Evolutionary conservation across 768 basidiomycete genomes (phyloP), one percentile per base, ranked within the genome.

Genomic region (Infundibulicybe gibba): DNA sequence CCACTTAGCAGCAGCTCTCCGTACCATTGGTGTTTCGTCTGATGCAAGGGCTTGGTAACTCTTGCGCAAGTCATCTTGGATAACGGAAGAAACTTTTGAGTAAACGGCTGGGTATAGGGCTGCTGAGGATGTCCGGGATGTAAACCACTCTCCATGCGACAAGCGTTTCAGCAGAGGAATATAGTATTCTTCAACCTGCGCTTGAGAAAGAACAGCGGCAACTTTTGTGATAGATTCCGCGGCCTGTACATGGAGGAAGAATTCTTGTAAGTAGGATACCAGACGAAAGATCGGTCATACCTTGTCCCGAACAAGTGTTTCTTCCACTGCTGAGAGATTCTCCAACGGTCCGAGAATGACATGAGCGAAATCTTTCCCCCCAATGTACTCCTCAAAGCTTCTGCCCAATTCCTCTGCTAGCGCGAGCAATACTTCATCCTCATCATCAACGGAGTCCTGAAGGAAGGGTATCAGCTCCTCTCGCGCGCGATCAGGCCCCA

Each of bases 21-120:
- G 77, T 49, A 97, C 95, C 97, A 99, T 99, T 19, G 97, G 97
- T 11, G 97, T 99, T 61, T 99, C 97, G 61, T 99, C 97, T 15
- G 82, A 77, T 8, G 87, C 89, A 25, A 99, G 78, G 30, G 80
- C 76, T 8, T 83, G 75, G 57, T 90, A 99, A 44, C 85, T 80
- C 64, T 87, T 89, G 51, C 94, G 80, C 56, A 98, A 69, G 34
- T 98, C 95, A 47, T 93, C 91, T 66, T 94, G 90, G 49, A 85
- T 70, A 34, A 72, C 57, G 12, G 83, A 68, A 2, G 87, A 79
- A 16, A 87, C 88, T 61, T 86, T 87, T 25, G 82, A 71, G 63
- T 98, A 99, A 31, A 92, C 90, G 11, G 93, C 85, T 13, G 93
- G 80, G 67, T 90, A 98, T 15, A 99, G 77, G 8, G 95, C 90